Conservation (phyloP, 345 rosid genomes). For the Gynandropsis gynandra region DNA sequence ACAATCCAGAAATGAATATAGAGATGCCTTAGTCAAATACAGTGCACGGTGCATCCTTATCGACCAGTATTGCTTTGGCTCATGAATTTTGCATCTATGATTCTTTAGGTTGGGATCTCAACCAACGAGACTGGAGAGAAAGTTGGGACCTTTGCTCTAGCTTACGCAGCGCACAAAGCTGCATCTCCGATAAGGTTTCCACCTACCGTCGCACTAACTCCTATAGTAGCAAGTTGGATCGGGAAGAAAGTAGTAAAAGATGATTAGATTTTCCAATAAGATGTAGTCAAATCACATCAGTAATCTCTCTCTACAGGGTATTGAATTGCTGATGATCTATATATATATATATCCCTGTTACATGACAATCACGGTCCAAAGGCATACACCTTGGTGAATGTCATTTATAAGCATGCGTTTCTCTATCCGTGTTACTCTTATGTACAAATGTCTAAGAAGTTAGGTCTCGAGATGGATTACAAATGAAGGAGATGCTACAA, state of each 20-base stretch:
- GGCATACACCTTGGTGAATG: too few species aligned
- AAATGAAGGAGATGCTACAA: too few species aligned
- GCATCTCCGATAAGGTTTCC: conserved; percentile 95
- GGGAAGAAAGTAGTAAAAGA: conserved; percentile 66
- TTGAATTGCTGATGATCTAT: too few species aligned
- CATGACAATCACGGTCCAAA: too few species aligned
- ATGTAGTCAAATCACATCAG: background rate
- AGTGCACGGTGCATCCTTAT: background rate
- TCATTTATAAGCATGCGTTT: too few species aligned
- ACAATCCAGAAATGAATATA: too few species aligned
- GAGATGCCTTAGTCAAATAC: too few species aligned
- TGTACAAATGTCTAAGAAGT: too few species aligned
- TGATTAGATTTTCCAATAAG: conserved; percentile 9
- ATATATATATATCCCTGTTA: too few species aligned
- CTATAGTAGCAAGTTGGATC: conserved; percentile 82
- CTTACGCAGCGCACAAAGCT: conserved; percentile 92
- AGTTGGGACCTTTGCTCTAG: conserved; percentile 82
- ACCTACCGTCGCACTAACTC: conserved; percentile 83
- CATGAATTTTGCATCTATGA: background rate
- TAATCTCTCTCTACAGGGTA: too few species aligned
- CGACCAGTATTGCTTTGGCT: background rate
- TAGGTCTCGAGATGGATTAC: too few species aligned
- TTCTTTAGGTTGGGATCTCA: conserved; percentile 63
- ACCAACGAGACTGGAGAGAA: conserved; percentile 63
- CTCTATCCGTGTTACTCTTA: too few species aligned